A percentile compares a stretch with the other conserved stretches of the same genome.
Evolutionary conservation across 768 basidiomycete species (phyloP).

Genomic region (Paxillus involutus): DNA sequence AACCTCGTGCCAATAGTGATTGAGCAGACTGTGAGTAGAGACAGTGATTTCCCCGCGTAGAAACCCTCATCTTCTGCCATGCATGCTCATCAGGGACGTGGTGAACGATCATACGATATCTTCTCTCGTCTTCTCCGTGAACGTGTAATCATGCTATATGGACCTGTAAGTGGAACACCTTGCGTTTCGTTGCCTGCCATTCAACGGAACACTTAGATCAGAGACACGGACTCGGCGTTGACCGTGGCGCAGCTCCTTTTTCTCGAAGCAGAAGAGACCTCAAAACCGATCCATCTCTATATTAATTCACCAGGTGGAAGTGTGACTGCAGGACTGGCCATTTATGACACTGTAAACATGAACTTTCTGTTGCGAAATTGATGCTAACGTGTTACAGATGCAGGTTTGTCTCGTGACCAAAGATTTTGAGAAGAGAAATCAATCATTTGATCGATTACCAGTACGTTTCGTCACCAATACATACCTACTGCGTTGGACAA

Average conservation of each 20-base stretch:
- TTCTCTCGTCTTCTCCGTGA: slow-evolving; percentile 92
- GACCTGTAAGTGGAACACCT: slow-evolving; percentile 60
- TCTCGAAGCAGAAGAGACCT: slow-evolving; percentile 92
- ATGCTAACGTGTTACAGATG: slow-evolving; percentile 50
- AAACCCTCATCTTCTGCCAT: slow-evolving; percentile 13
- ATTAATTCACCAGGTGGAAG: slow-evolving; percentile 97
- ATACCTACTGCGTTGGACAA: slow-evolving; percentile 94
- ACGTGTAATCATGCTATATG: slow-evolving; percentile 93
- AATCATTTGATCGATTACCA: slow-evolving; percentile 34
- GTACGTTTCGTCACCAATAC: slow-evolving; percentile 94
- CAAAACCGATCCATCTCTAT: slow-evolving; percentile 93
- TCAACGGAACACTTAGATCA: slow-evolving; percentile 55
- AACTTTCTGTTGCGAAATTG: slow-evolving; percentile 5
- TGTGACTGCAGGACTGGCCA: slow-evolving; percentile 93
- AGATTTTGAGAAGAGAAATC: slow-evolving; percentile 10
- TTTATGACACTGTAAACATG: slow-evolving; percentile 88
- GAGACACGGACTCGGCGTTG: slow-evolving; percentile 85
- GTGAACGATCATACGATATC: slow-evolving; percentile 92
- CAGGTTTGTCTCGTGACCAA: slow-evolving; percentile 47
- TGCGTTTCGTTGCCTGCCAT: slow-evolving; percentile 9
- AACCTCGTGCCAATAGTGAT: slow-evolving; percentile 90
- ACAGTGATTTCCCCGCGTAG: slow-evolving; percentile 4
- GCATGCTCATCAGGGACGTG: slow-evolving; percentile 62
- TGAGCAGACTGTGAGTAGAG: slow-evolving; percentile 73
- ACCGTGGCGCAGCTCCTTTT: slow-evolving; percentile 92